A percentile compares a stretch with the other conserved stretches of the same genome.
Evolutionary conservation across 2,329 filamentous ascomycete species (phyloP).

Genomic region (Stromatinia cepivora): DNA sequence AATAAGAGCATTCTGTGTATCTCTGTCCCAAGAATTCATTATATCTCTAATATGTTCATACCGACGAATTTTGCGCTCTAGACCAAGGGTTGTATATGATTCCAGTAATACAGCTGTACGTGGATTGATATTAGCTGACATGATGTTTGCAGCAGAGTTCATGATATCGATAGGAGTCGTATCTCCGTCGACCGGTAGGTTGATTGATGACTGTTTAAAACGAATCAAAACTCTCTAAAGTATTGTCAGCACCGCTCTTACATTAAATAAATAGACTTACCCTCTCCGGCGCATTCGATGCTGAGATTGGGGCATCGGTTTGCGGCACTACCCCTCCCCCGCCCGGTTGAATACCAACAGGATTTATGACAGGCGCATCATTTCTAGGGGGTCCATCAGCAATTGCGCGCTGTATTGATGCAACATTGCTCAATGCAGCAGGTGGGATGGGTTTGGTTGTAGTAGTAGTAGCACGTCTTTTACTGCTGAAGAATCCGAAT

Average conservation of each 20-base stretch:
- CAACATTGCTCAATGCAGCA: not conserved
- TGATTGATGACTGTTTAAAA: conserved; percentile 67
- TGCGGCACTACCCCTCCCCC: conserved; percentile 47
- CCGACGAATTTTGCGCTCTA: conserved; percentile 78
- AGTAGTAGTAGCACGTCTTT: conserved; percentile 29
- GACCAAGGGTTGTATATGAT: conserved; percentile 69
- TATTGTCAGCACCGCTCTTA: conserved; percentile 37
- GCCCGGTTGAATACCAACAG: conserved; percentile 34
- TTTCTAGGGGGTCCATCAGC: conserved; percentile 25
- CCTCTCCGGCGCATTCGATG: conserved; percentile 76
- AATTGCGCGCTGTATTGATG: conserved; percentile 17
- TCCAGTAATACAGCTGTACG: conserved; percentile 73
- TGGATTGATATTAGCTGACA: conserved; percentile 64
- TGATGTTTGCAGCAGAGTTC: conserved; percentile 60
- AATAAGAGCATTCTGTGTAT: conserved; percentile 72
- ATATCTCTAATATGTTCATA: conserved; percentile 87
- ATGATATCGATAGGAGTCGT: conserved; percentile 77
- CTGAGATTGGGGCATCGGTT: conserved; percentile 76
- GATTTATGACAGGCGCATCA: conserved; percentile 24
- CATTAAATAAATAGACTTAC: conserved; percentile 49
- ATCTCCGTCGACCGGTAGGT: conserved; percentile 69
- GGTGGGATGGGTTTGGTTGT: conserved; percentile 25
- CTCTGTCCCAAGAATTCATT: conserved; percentile 89
- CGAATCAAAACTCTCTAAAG: conserved; percentile 67
- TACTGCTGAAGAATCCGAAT: conserved; percentile 39